Conservation (phyloP, 2,329 filamentous ascomycete genomes). For the Penicillium expansum region DNA sequence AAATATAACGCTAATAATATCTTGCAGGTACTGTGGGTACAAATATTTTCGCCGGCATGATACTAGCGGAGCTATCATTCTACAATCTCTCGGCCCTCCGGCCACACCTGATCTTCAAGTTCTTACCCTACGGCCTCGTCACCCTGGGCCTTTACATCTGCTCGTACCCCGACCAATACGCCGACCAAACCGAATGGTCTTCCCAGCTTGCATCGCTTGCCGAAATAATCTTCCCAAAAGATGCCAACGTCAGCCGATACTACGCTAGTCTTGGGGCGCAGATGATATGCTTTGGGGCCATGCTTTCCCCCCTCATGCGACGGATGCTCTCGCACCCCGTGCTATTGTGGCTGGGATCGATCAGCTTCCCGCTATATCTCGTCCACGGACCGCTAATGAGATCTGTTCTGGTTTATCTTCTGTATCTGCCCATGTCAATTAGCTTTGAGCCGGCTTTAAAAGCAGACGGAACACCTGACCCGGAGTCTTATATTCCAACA, state of each 20-base stretch:
- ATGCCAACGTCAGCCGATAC: constrained; percentile 51
- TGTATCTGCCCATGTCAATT: constrained; percentile 48
- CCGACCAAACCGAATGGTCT: constrained; percentile 57
- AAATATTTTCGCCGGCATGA: constrained; percentile 62
- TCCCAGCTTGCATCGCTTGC: constrained; percentile 19
- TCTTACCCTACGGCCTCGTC: constrained; percentile 52
- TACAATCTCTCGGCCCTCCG: constrained; percentile 48
- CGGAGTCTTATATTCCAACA: constrained; percentile 31
- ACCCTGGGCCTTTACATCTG: constrained; percentile 56
- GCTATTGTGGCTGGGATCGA: constrained; percentile 61
- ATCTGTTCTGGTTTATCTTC: constrained; percentile 59
- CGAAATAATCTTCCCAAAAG: constrained; percentile 27
- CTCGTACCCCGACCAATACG: constrained; percentile 58
- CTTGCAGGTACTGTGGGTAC: constrained; percentile 51
- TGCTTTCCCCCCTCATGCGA: constrained; percentile 54
- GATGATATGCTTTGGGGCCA: constrained; percentile 51
- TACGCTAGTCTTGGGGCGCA: constrained; percentile 52
- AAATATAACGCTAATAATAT: not conserved
- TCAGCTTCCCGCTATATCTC: constrained; percentile 64
- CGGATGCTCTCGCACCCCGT: constrained; percentile 53
- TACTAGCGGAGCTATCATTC: constrained; percentile 58
- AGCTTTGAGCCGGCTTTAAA: constrained; percentile 9
- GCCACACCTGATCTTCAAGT: constrained; percentile 37
- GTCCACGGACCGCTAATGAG: constrained; percentile 62
- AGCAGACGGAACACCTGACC: constrained; percentile 31